Evolutionary conservation across 495 filamentous ascomycete species (phyloP).

Genomic region (Penicillium desertorum): DNA sequence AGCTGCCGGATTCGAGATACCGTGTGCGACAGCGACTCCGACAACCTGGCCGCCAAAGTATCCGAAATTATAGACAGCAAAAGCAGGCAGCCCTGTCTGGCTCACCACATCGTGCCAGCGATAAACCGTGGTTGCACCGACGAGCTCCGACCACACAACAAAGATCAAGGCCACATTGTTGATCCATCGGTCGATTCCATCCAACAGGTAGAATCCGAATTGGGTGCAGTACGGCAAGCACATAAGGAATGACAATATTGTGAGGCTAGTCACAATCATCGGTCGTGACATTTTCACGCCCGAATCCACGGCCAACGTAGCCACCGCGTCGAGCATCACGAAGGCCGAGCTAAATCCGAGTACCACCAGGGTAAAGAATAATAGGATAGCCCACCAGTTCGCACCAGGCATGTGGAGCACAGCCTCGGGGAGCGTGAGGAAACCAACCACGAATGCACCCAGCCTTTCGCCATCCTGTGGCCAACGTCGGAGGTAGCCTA

Average conservation of each 20-base stretch:
- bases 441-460: conserved; percentile 39
- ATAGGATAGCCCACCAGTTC: conserved; percentile 40
- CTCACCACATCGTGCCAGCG: conserved; percentile 33
- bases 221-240: conserved; percentile 29
- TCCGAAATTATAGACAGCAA: conserved; percentile 34
- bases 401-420: conserved; percentile 40
- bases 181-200: conserved; percentile 31
- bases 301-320: conserved; percentile 25
- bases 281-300: conserved; percentile 25
- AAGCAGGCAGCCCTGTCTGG: conserved; percentile 32
- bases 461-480: conserved; percentile 33
- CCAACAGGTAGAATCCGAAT: conserved; percentile 28
- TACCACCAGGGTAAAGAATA: conserved; percentile 39
- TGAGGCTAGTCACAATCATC: conserved; percentile 25
- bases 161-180: conserved; percentile 31
- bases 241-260: conserved; percentile 29
- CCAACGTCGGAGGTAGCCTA: conserved; percentile 36
- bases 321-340: conserved; percentile 29
- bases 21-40: conserved; percentile 35
- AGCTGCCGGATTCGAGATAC: conserved; percentile 20
- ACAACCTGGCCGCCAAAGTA: conserved; percentile 38
- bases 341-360: conserved; percentile 29
- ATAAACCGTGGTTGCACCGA: conserved; percentile 27
- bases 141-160: conserved; percentile 30
- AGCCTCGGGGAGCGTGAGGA: conserved; percentile 41